phyloP scores from a whole-genome alignment of 2,329 filamentous ascomycete species.

The Shiraia bambusicola region DNA sequence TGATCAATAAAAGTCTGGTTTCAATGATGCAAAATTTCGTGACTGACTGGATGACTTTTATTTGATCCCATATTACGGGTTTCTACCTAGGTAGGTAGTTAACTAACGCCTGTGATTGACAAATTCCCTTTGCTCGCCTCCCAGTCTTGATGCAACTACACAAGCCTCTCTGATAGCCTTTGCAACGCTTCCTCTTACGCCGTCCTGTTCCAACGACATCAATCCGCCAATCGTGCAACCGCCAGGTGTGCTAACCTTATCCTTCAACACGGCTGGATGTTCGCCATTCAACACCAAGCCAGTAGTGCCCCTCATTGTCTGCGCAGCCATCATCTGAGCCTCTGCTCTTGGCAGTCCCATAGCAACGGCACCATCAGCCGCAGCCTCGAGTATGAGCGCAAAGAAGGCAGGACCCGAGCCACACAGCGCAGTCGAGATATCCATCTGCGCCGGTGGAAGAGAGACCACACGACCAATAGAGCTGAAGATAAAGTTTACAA shows the following conservation, averaged over 20 bases:
- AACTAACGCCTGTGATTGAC: slow-evolving; percentile 48
- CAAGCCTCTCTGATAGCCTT: slow-evolving; percentile 71
- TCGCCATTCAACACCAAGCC: slow-evolving; percentile 69
- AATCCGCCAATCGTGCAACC: slow-evolving; percentile 77
- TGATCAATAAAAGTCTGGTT: too few relatives aligned
- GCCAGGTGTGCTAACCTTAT: slow-evolving; percentile 76
- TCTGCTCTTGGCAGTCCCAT: slow-evolving; percentile 75
- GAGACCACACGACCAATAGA: slow-evolving; percentile 70
- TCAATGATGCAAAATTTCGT: too few relatives aligned
- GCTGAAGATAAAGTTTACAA: slow-evolving; percentile 76
- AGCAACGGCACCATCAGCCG: slow-evolving; percentile 74
- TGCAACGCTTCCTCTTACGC: slow-evolving; percentile 66
- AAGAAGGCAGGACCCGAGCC: slow-evolving; percentile 77
- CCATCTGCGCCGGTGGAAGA: slow-evolving; percentile 68
- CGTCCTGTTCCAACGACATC: slow-evolving; percentile 71
- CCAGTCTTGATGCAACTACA: slow-evolving; percentile 67
- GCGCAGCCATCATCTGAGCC: slow-evolving; percentile 74
- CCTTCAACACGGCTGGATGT: slow-evolving; percentile 72
- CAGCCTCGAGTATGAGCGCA: slow-evolving; percentile 71
- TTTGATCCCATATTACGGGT: background rate
- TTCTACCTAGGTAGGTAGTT: background rate
- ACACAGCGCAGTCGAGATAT: slow-evolving; percentile 71
- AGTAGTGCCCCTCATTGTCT: slow-evolving; percentile 74
- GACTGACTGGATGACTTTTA: background rate
- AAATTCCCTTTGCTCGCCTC: slow-evolving; percentile 51